Conservation (phyloP, 768 basidiomycete species). For the Lentinula raphanica region DNA sequence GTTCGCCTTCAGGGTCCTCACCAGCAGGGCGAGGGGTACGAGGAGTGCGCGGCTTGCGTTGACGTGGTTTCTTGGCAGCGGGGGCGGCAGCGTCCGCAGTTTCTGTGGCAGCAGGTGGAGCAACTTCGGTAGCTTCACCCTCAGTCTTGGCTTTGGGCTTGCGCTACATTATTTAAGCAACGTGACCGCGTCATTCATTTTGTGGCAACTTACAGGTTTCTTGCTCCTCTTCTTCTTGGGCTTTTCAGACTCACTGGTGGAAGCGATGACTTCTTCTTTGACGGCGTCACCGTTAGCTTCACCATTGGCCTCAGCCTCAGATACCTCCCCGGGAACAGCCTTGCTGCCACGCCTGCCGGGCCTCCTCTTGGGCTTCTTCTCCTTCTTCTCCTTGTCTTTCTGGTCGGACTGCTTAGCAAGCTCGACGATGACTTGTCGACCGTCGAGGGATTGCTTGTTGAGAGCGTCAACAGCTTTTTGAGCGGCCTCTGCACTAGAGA, state of each 20-base stretch:
- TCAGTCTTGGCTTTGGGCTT: slow-evolving; percentile 41
- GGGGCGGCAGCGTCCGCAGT: slow-evolving; percentile 26
- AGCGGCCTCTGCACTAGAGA: slow-evolving; percentile 75
- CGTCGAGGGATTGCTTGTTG: slow-evolving; percentile 85
- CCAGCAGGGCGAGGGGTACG: slow-evolving; percentile 67
- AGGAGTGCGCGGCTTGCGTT: slow-evolving; percentile 52
- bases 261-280: slow-evolving; percentile 50
- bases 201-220: slow-evolving; percentile 41
- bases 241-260: slow-evolving; percentile 66
- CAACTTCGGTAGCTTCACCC: slow-evolving; percentile 32
- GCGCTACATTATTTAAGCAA: slow-evolving; percentile 38
- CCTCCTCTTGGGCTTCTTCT: slow-evolving; percentile 74
- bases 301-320: slow-evolving; percentile 81
- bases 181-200: slow-evolving; percentile 8
- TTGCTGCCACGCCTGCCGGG: slow-evolving; percentile 83
- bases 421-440: slow-evolving; percentile 86
- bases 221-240: slow-evolving; percentile 79
- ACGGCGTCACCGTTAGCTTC: slow-evolving; percentile 52
- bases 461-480: slow-evolving; percentile 82
- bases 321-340: slow-evolving; percentile 84
- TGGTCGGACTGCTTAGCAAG: slow-evolving; percentile 87
- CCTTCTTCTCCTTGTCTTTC: slow-evolving; percentile 80
- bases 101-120: slow-evolving; percentile 32
- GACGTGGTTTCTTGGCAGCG: slow-evolving; percentile 44
- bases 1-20: slow-evolving; percentile 82